Base-by-base conservation (phyloP, 306 rosid species). In the Lathyrus sativus region DNA sequence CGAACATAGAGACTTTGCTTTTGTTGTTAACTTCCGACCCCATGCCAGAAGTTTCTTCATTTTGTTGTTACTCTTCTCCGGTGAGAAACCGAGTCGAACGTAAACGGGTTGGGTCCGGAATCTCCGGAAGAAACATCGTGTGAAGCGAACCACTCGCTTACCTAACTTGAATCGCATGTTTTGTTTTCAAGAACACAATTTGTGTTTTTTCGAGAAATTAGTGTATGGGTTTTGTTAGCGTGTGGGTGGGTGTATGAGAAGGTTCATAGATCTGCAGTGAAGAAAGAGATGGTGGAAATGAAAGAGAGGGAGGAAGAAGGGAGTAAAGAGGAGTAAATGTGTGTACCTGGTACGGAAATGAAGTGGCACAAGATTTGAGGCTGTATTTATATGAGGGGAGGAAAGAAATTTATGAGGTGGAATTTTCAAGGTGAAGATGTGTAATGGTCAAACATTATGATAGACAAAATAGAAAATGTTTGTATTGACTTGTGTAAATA, bases 161-260 rank as follows among this genome's bases (percentile, higher is more conserved):
- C 96, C 89, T 13, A 93, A 76, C 78, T 84, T 93, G 77, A 93
- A 84, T 2, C 86, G 82, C 67, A 85, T 76, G 9, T 1, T 35
- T 1, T 35, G 19, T 9, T 10, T 12, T 48, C 11, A 15, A 49
- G 9, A 53, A 9, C 18, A 12, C 1, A 6, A 33, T 6, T 33
- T 33, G 6, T 33, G 8, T 28, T 28, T 56, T 55, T 55, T 13
- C 13, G 15, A 6, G 35, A 54, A 54, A 22, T 22, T 2, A 35
- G 49, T 13, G 53, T 9, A 13, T 15, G 41, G 62, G 33, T 15
- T 73, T 46, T 35, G 64, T 37, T 51, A 65, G 67, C 5, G 2
- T 49, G 12, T 2, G 39, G 60, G 26, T 59, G 15, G 66, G 69
- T 5, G 74, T 22, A 85, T 10, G 85, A 92, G 46, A 86, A 90